Conservation (phyloP, 805 yeast species). For the Lipomyces kockii region DNA sequence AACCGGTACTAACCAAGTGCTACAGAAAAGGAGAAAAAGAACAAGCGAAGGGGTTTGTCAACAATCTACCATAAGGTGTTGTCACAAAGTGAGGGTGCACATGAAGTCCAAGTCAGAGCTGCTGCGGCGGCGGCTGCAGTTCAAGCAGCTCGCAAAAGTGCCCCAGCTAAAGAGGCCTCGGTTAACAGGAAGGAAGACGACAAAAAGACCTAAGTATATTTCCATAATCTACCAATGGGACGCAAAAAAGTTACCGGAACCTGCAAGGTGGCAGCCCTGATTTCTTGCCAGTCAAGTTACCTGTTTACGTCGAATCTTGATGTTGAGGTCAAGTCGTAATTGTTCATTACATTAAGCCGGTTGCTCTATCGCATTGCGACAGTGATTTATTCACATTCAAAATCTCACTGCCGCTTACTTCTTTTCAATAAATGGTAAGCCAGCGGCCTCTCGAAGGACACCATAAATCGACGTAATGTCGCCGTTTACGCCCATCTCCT, state of each 20-base stretch:
- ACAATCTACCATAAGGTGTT: constrained; percentile 31
- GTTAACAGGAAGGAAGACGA: background rate
- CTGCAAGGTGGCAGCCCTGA: background rate
- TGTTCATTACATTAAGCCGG: background rate
- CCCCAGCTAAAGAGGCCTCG: background rate
- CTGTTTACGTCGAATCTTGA: too few species aligned
- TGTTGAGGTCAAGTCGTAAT: background rate
- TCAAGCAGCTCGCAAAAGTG: background rate
- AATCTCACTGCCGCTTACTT: constrained; percentile 5
- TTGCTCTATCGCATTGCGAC: background rate
- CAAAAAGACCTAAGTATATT: background rate
- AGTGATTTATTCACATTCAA: background rate
- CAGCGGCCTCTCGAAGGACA: constrained; percentile 39
- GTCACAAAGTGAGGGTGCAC: constrained; percentile 18
- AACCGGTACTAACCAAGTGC: background rate
- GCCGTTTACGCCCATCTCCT: constrained; percentile 35
- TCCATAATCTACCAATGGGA: background rate
- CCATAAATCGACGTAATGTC: constrained; percentile 43
- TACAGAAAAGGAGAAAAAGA: constrained; percentile 10
- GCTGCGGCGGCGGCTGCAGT: constrained; percentile 35
- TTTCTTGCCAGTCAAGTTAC: too few species aligned
- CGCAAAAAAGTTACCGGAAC: background rate
- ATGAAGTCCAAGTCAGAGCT: constrained; percentile 28
- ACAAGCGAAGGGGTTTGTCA: constrained; percentile 17
- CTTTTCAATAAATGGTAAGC: constrained; percentile 41